phyloP scores from a whole-genome alignment of 2,329 filamentous ascomycete genomes.

The Sclerotinia subarctica region DNA sequence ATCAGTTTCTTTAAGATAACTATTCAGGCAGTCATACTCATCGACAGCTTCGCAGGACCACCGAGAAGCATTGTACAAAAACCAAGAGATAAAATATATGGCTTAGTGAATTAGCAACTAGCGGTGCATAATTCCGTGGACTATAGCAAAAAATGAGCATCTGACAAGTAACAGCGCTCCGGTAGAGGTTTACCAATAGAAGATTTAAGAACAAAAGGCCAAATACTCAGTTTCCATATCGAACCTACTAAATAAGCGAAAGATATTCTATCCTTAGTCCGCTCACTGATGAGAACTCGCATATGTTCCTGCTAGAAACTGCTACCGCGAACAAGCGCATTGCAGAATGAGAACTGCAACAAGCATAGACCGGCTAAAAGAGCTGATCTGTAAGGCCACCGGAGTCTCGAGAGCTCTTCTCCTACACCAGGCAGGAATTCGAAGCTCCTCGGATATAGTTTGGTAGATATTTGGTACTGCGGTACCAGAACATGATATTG shows the following conservation, averaged over 20 bases:
- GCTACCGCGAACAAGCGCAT: not conserved
- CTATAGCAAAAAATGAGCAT: conserved; percentile 27
- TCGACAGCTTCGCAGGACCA: conserved; percentile 30
- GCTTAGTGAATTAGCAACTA: conserved; percentile 35
- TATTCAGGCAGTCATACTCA: conserved; percentile 22
- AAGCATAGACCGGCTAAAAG: not conserved
- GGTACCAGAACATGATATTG: not conserved
- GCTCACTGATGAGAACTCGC: not conserved
- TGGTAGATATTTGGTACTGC: not conserved
- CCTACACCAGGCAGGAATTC: no score
- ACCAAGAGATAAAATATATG: conserved; percentile 37
- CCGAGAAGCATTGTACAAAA: conserved; percentile 30
- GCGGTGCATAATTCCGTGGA: conserved; percentile 33
- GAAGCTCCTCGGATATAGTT: no score
- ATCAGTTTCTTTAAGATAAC: conserved; percentile 23
- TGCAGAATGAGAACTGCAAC: not conserved
- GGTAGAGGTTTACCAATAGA: not conserved
- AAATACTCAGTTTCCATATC: not conserved
- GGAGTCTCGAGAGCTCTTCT: no score
- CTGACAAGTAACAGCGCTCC: no score
- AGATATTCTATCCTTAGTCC: not conserved
- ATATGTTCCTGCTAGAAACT: not conserved
- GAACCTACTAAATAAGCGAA: no score
- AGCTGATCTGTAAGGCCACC: not conserved
- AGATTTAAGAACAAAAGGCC: not conserved